Conservation (phyloP, 2,329 filamentous ascomycete species). For the Fusarium tjaetaba region DNA sequence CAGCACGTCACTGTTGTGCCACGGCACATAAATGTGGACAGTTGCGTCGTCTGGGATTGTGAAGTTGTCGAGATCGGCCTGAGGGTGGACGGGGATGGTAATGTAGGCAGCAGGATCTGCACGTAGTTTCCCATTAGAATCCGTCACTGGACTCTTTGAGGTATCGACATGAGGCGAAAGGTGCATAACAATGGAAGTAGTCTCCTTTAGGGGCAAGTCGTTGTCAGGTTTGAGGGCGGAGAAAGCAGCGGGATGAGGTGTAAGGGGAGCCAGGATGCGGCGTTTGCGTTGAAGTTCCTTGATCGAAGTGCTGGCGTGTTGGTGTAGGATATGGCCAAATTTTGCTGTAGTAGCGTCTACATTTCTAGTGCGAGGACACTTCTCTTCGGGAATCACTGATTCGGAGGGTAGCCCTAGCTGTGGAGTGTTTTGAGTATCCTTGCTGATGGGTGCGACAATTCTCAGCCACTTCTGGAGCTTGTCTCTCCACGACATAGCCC, state of each 20-base stretch:
- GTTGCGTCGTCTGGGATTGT: conserved; percentile 44
- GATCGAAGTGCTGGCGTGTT: neutral
- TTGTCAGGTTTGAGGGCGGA: conserved; percentile 48
- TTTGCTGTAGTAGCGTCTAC: conserved; percentile 51
- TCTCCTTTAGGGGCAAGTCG: conserved; percentile 38
- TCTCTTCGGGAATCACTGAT: conserved; percentile 4
- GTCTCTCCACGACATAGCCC: conserved; percentile 50
- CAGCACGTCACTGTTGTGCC: conserved; percentile 54
- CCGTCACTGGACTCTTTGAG: conserved; percentile 25
- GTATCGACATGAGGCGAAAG: conserved; percentile 51
- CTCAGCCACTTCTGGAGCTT: conserved; percentile 48
- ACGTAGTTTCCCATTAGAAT: neutral
- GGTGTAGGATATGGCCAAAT: conserved; percentile 64
- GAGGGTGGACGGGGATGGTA: conserved; percentile 45
- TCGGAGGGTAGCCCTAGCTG: conserved; percentile 5
- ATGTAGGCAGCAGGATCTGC: conserved; percentile 43
- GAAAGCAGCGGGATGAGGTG: conserved; percentile 60
- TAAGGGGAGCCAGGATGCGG: conserved; percentile 56
- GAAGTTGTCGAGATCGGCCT: conserved; percentile 43
- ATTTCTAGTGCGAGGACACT: neutral
- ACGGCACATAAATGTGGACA: conserved; percentile 45
- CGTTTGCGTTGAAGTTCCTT: conserved; percentile 13
- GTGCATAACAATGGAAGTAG: conserved; percentile 55
- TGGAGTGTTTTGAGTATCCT: neutral
- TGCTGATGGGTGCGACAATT: conserved; percentile 37